phyloP scores from a whole-genome alignment of 768 basidiomycete genomes.

The Lactarius psammicola region DNA sequence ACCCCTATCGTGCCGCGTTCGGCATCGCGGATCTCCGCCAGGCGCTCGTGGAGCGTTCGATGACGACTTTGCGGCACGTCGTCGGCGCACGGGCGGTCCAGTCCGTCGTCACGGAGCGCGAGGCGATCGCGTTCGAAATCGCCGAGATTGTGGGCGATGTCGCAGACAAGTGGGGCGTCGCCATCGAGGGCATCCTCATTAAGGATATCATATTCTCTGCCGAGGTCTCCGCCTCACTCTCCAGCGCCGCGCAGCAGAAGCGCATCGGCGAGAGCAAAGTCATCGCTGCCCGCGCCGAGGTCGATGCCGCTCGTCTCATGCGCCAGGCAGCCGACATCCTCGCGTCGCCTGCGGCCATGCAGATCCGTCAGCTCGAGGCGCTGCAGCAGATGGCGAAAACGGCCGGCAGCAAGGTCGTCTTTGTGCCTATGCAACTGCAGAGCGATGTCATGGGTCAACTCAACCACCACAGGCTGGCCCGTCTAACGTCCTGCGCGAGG shows the following conservation, averaged over 20 bases:
- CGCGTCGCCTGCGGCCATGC: constrained; percentile 95
- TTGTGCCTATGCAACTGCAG: constrained; percentile 90
- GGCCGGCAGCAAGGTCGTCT: constrained; percentile 87
- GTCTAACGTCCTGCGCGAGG: constrained; percentile 34
- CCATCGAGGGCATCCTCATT: constrained; percentile 94
- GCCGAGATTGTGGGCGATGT: constrained; percentile 93
- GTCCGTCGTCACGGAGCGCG: constrained; percentile 93
- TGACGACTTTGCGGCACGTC: constrained; percentile 96
- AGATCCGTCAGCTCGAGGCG: constrained; percentile 95
- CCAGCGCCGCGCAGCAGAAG: constrained; percentile 96
- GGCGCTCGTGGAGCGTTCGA: constrained; percentile 79
- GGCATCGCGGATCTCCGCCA: constrained; percentile 88
- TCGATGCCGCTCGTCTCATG: constrained; percentile 94
- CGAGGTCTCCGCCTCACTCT: constrained; percentile 88
- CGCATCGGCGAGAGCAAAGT: constrained; percentile 95
- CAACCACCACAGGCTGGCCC: constrained; percentile 27
- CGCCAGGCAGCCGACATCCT: constrained; percentile 94
- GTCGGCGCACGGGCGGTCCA: constrained; percentile 96
- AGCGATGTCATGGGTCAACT: constrained; percentile 63
- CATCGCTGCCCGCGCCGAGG: constrained; percentile 93
- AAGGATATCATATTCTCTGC: constrained; percentile 92
- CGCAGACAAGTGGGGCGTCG: constrained; percentile 95
- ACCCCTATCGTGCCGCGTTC: constrained; percentile 91
- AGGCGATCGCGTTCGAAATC: constrained; percentile 94
- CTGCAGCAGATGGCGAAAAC: constrained; percentile 93